Evolutionary conservation across 345 rosid genomes (phyloP).

Genomic region (Eutrema heterophyllum): DNA sequence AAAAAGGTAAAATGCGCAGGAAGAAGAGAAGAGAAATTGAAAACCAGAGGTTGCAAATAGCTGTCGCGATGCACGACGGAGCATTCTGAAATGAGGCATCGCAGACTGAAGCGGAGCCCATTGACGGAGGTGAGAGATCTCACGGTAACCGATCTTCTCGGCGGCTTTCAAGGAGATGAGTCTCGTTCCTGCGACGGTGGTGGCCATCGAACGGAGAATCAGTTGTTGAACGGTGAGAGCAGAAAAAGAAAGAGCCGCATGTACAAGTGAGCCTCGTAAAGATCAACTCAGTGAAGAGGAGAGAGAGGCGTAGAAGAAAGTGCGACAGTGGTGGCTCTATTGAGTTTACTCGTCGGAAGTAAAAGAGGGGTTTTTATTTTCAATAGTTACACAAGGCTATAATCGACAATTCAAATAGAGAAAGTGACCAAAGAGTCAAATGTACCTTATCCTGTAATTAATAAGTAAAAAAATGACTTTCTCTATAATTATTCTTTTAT

Average conservation of each 20-base stretch:
- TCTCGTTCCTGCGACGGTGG: no score
- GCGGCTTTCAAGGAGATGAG: constrained; percentile 46
- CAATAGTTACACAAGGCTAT: no score
- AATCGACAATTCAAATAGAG: no score
- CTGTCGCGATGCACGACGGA: constrained; percentile 41
- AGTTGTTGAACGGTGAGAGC: background rate
- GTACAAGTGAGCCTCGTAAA: constrained; percentile 19
- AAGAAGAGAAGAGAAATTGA: background rate
- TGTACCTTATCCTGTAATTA: no score
- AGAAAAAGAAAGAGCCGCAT: background rate
- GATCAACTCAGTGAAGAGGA: constrained; percentile 6
- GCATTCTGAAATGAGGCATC: constrained; percentile 32
- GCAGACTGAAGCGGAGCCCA: constrained; percentile 45
- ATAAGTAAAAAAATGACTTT: no score
- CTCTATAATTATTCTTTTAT: no score
- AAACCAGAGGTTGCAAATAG: constrained; percentile 55
- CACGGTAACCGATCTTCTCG: constrained; percentile 35
- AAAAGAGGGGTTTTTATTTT: no score
- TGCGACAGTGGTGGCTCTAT: no score
- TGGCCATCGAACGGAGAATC: constrained; percentile 42
- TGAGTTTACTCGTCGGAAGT: no score
- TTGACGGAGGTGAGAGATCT: constrained; percentile 39
- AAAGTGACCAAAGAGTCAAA: no score
- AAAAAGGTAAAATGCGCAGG: background rate
- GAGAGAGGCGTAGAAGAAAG: background rate